phyloP scores from a whole-genome alignment of 495 filamentous ascomycete genomes.

The Aspergillus ellipticus region DNA sequence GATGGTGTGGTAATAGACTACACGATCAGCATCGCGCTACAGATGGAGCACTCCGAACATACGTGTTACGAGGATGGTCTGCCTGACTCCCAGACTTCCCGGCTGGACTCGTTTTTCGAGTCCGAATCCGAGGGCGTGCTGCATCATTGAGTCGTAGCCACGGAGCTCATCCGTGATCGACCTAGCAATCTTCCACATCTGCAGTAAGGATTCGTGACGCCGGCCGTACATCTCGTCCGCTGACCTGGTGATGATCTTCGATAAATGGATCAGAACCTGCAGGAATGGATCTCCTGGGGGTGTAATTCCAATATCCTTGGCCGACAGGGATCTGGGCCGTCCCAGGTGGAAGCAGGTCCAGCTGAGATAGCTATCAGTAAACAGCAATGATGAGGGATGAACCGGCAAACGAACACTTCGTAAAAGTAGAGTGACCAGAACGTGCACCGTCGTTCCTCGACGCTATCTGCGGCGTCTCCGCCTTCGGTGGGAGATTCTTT shows the following conservation, averaged over 20 bases:
- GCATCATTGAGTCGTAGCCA: constrained; percentile 25
- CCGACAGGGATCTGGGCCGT: constrained; percentile 32
- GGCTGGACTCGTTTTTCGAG: constrained; percentile 28
- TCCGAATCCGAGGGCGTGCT: constrained; percentile 32
- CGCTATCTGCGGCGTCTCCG: constrained; percentile 24
- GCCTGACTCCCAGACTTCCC: constrained; percentile 33
- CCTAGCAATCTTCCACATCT: constrained; percentile 42
- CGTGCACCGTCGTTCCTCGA: constrained; percentile 35
- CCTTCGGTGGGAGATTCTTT: constrained; percentile 33
- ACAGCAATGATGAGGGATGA: not conserved
- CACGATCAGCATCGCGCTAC: not conserved
- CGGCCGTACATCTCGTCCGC: constrained; percentile 38
- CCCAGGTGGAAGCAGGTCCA: constrained; percentile 44
- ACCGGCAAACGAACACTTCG: constrained; percentile 30
- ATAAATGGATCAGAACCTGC: constrained; percentile 27
- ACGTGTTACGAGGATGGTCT: constrained; percentile 36
- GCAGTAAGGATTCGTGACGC: constrained; percentile 39
- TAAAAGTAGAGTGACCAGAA: constrained; percentile 43
- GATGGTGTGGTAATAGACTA: constrained; percentile 41
- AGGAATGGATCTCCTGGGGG: constrained; percentile 35
- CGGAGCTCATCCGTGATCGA: constrained; percentile 37
- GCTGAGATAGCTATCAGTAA: constrained; percentile 17
- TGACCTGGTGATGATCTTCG: constrained; percentile 32
- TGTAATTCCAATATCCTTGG: constrained; percentile 35
- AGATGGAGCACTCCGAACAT: constrained; percentile 5